Conservation (phyloP, 2,329 filamentous ascomycete species). For the Botryotinia calthae region DNA sequence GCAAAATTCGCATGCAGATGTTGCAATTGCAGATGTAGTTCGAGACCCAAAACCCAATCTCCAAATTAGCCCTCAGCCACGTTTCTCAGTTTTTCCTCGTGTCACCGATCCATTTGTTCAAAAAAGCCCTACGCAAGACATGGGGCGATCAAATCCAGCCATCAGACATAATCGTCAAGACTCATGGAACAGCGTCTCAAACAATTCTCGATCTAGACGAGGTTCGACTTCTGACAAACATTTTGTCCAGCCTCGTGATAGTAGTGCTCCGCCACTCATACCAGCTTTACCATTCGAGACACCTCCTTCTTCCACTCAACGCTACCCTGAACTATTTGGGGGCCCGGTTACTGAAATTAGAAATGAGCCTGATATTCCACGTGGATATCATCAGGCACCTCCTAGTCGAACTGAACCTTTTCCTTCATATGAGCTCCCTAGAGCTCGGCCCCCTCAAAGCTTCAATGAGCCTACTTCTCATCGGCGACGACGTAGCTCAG, state of each 20-base stretch:
- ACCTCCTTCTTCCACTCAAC: constrained; percentile 51
- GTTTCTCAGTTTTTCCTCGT: constrained; percentile 11
- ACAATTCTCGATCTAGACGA: neutral
- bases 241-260: neutral
- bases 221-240: constrained; percentile 10
- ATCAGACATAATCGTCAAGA: neutral
- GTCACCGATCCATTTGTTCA: neutral
- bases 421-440: constrained; percentile 43
- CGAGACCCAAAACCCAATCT: neutral
- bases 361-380: constrained; percentile 31
- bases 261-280: constrained; percentile 11
- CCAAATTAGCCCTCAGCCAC: neutral
- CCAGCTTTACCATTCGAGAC: constrained; percentile 39
- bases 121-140: neutral
- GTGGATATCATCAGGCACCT: constrained; percentile 34
- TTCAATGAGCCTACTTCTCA: neutral
- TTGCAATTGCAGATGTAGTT: neutral
- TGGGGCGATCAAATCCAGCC: neutral
- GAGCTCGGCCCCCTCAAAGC: constrained; percentile 37
- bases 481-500: constrained; percentile 40
- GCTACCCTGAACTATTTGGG: constrained; percentile 50
- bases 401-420: constrained; percentile 38
- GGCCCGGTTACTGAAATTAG: constrained; percentile 30
- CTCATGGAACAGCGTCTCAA: neutral
- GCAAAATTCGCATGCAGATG: neutral